phyloP scores from a whole-genome alignment of 2,329 filamentous ascomycete species.

The Penicillium sp. region DNA sequence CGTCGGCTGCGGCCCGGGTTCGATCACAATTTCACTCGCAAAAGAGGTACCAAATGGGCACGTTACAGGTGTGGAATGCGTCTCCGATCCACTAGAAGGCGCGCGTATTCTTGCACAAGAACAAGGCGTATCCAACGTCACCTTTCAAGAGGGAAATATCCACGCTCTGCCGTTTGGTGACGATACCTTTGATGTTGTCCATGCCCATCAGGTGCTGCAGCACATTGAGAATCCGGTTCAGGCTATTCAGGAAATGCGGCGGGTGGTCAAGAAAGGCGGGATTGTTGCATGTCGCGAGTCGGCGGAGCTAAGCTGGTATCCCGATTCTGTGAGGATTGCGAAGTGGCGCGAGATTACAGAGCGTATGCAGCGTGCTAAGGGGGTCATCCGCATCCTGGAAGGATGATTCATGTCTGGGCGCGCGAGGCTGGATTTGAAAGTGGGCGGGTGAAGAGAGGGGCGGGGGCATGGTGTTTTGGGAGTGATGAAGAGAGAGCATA shows the following conservation, averaged over 20 bases:
- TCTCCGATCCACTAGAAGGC: constrained; percentile 32
- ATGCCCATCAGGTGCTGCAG: constrained; percentile 59
- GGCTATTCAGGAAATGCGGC: constrained; percentile 56
- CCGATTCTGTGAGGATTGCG: constrained; percentile 27
- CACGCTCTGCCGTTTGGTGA: constrained; percentile 44
- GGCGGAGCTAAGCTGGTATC: constrained; percentile 35
- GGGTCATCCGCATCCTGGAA: constrained; percentile 30
- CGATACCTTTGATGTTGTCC: constrained; percentile 58
- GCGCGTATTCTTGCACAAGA: constrained; percentile 34
- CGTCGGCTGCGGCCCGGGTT: constrained; percentile 47
- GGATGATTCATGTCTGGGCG: constrained; percentile 38
- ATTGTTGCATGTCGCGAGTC: constrained; percentile 52
- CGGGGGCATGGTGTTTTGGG: constrained; percentile 40
- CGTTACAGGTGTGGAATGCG: constrained; percentile 41
- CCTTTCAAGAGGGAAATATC: constrained; percentile 43
- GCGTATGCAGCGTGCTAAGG: constrained; percentile 24
- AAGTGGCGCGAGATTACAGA: constrained; percentile 26
- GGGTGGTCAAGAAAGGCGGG: constrained; percentile 54
- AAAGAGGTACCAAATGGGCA: constrained; percentile 37
- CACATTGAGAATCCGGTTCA: constrained; percentile 54
- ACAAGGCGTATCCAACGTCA: constrained; percentile 34
- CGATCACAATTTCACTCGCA: constrained; percentile 46
- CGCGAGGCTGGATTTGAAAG: constrained; percentile 34
- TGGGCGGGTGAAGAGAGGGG: constrained; percentile 26
- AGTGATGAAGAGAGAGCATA: constrained; percentile 33